These are phyloP conservation scores for Serpula lacrymans DNA, from an alignment of 768 basidiomycete species.

Conservation along the genomic window DNA sequence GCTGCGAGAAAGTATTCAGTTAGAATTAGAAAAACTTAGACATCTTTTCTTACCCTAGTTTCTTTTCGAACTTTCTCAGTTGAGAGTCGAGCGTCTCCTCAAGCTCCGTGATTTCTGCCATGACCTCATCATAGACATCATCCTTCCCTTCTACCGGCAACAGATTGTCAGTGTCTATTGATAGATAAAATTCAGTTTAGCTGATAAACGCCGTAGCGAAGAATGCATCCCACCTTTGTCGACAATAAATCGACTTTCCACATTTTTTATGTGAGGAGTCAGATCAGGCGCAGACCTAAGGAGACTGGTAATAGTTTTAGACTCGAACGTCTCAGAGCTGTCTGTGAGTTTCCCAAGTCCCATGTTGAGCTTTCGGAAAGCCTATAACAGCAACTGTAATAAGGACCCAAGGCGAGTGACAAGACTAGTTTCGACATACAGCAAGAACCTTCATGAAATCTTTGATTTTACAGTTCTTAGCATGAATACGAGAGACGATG, in stretches of 20 bases:
- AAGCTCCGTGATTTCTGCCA: slow-evolving; percentile 62
- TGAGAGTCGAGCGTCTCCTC: slow-evolving; percentile 71
- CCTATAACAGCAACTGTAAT: slow-evolving; percentile 35
- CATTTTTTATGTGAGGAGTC: slow-evolving; percentile 60
- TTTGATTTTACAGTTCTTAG: slow-evolving; percentile 80
- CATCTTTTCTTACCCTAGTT: slow-evolving; percentile 50
- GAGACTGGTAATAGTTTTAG: slow-evolving; percentile 70
- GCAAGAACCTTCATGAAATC: slow-evolving; percentile 84
- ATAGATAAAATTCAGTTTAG: neutral
- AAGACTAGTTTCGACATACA: slow-evolving; percentile 41
- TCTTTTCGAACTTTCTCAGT: slow-evolving; percentile 61
- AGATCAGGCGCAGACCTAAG: slow-evolving; percentile 83
- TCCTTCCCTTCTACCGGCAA: slow-evolving; percentile 85
- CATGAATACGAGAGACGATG: slow-evolving; percentile 92
- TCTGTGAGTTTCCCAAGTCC: slow-evolving; percentile 64
- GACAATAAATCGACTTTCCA: slow-evolving; percentile 61
- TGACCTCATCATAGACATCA: slow-evolving; percentile 75
- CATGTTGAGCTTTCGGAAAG: slow-evolving; percentile 70
- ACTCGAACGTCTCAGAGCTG: slow-evolving; percentile 69
- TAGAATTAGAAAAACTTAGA: slow-evolving; percentile 8
- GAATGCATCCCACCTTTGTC: slow-evolving; percentile 51
- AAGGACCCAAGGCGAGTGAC: neutral
- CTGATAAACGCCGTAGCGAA: neutral
- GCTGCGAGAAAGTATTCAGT: slow-evolving; percentile 37
- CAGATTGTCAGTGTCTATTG: slow-evolving; percentile 62